Conservation (phyloP, 2,329 filamentous ascomycete species). For the Periconia macrospinosa region DNA sequence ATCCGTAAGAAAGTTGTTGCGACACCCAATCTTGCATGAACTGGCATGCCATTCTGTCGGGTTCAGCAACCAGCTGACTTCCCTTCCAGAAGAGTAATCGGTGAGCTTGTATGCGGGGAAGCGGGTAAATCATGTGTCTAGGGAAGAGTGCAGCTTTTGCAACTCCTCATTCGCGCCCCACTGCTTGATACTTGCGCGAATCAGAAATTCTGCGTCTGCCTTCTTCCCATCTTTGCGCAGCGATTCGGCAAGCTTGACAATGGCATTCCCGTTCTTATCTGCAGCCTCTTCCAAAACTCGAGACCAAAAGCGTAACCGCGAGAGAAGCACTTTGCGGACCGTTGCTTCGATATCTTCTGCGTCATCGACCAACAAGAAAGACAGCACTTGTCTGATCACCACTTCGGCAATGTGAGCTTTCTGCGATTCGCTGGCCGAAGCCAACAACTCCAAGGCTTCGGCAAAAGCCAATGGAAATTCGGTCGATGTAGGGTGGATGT, state of each 20-base stretch:
- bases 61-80: background rate
- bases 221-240: constrained; percentile 29
- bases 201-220: constrained; percentile 29
- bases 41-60: background rate
- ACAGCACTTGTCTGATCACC: constrained; percentile 53
- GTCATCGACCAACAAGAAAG: constrained; percentile 42
- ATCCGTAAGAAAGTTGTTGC: background rate
- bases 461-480: constrained; percentile 74
- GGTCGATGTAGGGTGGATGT: constrained; percentile 63
- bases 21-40: background rate
- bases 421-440: constrained; percentile 47
- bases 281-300: constrained; percentile 27
- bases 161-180: constrained; percentile 33
- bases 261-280: constrained; percentile 23
- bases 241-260: constrained; percentile 22
- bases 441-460: constrained; percentile 65
- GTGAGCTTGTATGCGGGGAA: background rate
- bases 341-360: constrained; percentile 54
- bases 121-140: constrained; percentile 21
- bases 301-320: constrained; percentile 43
- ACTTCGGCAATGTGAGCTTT: constrained; percentile 47
- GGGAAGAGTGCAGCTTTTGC: constrained; percentile 23
- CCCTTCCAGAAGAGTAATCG: background rate
- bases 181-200: constrained; percentile 29
- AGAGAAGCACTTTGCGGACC: constrained; percentile 55